Evolutionary conservation across 345 rosid genomes (phyloP).

Genomic region (Eucalyptus polyanthemos): DNA sequence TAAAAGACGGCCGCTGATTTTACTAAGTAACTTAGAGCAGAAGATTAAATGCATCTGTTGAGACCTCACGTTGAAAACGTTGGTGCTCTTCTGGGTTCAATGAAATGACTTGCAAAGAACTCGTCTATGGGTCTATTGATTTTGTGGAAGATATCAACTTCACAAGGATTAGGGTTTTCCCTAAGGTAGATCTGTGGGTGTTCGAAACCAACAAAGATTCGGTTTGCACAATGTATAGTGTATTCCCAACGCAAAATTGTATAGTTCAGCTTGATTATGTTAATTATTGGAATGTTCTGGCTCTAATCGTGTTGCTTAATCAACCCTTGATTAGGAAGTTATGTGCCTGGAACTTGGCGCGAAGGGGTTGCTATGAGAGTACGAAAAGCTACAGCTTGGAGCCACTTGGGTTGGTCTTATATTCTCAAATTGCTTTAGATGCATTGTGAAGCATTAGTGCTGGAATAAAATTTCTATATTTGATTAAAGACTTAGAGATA

Average conservation of each 20-base stretch:
- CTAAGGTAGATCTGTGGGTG: background rate
- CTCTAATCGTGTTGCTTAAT: background rate
- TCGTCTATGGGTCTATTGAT: background rate
- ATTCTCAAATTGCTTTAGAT: background rate
- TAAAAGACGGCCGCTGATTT: background rate
- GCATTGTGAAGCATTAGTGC: background rate
- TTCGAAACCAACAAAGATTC: background rate
- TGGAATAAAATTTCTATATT: background rate
- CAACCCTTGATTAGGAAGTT: background rate
- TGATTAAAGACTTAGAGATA: background rate
- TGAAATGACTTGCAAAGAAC: background rate
- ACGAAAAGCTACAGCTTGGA: background rate
- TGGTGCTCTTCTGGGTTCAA: background rate
- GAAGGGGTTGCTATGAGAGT: background rate
- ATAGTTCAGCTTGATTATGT: background rate
- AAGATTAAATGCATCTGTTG: background rate
- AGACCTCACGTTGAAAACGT: background rate
- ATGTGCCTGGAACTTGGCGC: background rate
- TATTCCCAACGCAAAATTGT: background rate
- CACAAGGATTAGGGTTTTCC: background rate
- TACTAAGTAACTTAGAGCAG: background rate
- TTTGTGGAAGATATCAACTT: background rate
- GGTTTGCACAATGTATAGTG: background rate
- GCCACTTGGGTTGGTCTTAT: background rate
- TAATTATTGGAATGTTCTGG: background rate